A percentile compares a stretch with the other conserved stretches of the same genome.
These are phyloP conservation scores for Plantago rigida DNA, from an alignment of 305 asterid genomes.

Conservation along the genomic window DNA sequence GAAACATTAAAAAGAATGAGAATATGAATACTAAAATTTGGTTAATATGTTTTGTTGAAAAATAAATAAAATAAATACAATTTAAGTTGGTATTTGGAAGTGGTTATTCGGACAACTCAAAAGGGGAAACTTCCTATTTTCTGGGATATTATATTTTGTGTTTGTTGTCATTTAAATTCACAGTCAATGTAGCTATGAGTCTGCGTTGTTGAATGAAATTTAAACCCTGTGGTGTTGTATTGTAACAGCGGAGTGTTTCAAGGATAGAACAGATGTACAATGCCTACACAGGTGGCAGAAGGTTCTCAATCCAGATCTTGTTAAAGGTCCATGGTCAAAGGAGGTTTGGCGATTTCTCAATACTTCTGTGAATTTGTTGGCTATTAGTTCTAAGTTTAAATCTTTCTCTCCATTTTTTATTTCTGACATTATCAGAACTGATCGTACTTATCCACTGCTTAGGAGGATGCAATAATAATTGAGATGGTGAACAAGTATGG, in stretches of 20 bases:
- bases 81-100: no score
- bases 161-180: not conserved
- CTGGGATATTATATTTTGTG: not conserved
- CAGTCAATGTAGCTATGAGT: not conserved
- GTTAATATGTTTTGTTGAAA: no score
- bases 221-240: conserved; percentile 7
- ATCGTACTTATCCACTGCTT: conserved; percentile 22
- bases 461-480: conserved; percentile 82
- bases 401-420: not conserved
- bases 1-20: no score
- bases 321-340: conserved; percentile 96
- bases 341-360: conserved; percentile 47
- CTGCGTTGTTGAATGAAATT: conserved; percentile 5
- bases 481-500: conserved; percentile 75
- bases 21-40: no score
- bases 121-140: no score
- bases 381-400: not conserved
- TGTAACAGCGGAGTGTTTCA: conserved; percentile 73
- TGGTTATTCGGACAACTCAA: no score
- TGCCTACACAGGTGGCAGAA: conserved; percentile 99
- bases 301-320: conserved; percentile 96
- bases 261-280: conserved; percentile 97
- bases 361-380: conserved; percentile 6
- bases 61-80: no score
- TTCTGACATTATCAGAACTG: not conserved